Conservation (phyloP, 768 basidiomycete genomes). For the Rhodocollybia butyracea region DNA sequence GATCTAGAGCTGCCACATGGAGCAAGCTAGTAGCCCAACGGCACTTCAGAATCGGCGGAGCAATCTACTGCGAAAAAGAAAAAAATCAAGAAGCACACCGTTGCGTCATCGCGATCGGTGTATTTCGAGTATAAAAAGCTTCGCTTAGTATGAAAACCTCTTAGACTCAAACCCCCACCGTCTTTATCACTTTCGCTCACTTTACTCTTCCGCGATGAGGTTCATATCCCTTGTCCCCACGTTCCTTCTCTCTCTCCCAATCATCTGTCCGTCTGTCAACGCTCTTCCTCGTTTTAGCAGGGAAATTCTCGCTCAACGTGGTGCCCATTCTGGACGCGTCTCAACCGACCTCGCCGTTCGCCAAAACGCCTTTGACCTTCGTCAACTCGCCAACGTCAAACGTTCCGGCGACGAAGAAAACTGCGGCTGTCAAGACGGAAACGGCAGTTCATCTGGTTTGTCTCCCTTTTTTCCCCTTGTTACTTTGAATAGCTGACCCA, state of each 20-base stretch:
- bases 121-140: too few species aligned
- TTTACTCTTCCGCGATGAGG: not conserved
- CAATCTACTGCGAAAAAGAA: too few species aligned
- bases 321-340: too few species aligned
- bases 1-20: too few species aligned
- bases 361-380: not conserved
- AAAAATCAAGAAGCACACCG: too few species aligned
- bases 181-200: not conserved
- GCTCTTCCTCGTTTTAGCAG: not conserved
- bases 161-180: not conserved
- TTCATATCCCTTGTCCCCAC: constrained; percentile 3
- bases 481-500: too few species aligned
- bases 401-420: not conserved
- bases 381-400: not conserved
- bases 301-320: not conserved
- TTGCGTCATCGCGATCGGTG: too few species aligned
- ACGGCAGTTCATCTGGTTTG: not conserved
- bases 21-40: too few species aligned
- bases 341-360: not conserved
- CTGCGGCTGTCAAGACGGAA: not conserved
- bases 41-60: too few species aligned
- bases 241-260: constrained; percentile 5
- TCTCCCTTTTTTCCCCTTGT: too few species aligned
- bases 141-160: too few species aligned
- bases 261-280: not conserved